These are phyloP conservation scores for Ascochyta rabiei DNA, from an alignment of 2,329 filamentous ascomycete genomes.

Conservation along the genomic window DNA sequence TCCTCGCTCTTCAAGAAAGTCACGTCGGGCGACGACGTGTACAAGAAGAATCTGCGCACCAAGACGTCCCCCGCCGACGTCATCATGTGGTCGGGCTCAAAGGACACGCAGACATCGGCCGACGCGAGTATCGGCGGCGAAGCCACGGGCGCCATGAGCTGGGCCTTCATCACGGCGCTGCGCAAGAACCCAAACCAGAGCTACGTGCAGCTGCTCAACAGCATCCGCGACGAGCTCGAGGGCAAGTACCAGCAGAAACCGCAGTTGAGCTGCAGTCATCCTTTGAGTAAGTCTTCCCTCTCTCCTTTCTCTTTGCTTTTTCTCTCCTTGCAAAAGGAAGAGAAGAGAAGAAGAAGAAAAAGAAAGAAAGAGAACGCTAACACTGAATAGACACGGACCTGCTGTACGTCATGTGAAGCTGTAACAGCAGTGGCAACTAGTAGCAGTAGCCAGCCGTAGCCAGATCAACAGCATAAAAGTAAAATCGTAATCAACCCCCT, in stretches of 20 bases:
- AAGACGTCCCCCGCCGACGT: slow-evolving; percentile 96
- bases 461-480: too few relatives aligned
- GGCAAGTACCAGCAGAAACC: slow-evolving; percentile 93
- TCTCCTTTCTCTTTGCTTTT: too few relatives aligned
- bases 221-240: slow-evolving; percentile 85
- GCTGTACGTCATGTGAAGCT: slow-evolving; percentile 25
- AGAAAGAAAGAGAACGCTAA: neutral
- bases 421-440: neutral
- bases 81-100: slow-evolving; percentile 97
- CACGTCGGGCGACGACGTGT: slow-evolving; percentile 76
- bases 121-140: slow-evolving; percentile 87
- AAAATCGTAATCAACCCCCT: too few relatives aligned
- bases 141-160: slow-evolving; percentile 97
- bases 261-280: slow-evolving; percentile 94
- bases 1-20: slow-evolving; percentile 88
- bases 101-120: slow-evolving; percentile 93
- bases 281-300: slow-evolving; percentile 73
- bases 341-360: too few relatives aligned
- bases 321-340: too few relatives aligned
- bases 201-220: slow-evolving; percentile 95
- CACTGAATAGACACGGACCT: slow-evolving; percentile 22
- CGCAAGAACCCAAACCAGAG: slow-evolving; percentile 94
- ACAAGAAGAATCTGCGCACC: slow-evolving; percentile 81
- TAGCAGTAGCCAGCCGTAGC: neutral
- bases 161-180: slow-evolving; percentile 90